A percentile compares a stretch with the other conserved stretches of the same genome.
phyloP scores from a whole-genome alignment of 1,284 basidiomycete species.

The Sporisorium graminicola region DNA sequence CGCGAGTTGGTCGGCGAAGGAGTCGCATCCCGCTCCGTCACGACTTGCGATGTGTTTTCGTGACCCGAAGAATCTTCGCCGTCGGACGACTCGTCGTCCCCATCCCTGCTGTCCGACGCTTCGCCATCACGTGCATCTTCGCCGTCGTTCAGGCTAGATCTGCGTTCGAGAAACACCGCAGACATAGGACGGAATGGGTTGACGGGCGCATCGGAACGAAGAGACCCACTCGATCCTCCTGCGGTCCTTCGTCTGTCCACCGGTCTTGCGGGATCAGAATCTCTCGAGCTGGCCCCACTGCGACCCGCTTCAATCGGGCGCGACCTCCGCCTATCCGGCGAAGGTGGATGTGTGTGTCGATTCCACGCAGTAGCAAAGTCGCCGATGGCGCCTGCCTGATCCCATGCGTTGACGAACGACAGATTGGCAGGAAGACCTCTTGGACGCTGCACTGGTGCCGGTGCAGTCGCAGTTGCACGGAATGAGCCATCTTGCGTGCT shows the following conservation, averaged over 20 bases:
- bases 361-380: constrained; percentile 38
- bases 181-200: constrained; percentile 3
- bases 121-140: constrained; percentile 26
- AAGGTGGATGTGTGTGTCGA: constrained; percentile 19
- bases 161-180: background rate
- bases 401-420: constrained; percentile 60
- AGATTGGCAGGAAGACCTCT: constrained; percentile 48
- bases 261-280: background rate
- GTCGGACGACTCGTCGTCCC: constrained; percentile 59
- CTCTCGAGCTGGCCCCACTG: constrained; percentile 1
- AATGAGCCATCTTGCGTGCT: constrained; percentile 10
- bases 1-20: constrained; percentile 26
- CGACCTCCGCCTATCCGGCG: constrained; percentile 18
- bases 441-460: constrained; percentile 13
- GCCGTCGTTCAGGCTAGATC: constrained; percentile 20
- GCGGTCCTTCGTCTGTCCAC: constrained; percentile 1
- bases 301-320: background rate
- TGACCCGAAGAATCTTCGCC: constrained; percentile 40
- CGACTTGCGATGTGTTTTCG: constrained; percentile 13
- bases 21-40: constrained; percentile 4
- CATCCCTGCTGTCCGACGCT: constrained; percentile 56
- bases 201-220: background rate
- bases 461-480: background rate
- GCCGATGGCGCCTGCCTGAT: constrained; percentile 50
- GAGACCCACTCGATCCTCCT: background rate